Conservation (phyloP, 2,329 filamentous ascomycete species). For the Chaetomium sp. region DNA sequence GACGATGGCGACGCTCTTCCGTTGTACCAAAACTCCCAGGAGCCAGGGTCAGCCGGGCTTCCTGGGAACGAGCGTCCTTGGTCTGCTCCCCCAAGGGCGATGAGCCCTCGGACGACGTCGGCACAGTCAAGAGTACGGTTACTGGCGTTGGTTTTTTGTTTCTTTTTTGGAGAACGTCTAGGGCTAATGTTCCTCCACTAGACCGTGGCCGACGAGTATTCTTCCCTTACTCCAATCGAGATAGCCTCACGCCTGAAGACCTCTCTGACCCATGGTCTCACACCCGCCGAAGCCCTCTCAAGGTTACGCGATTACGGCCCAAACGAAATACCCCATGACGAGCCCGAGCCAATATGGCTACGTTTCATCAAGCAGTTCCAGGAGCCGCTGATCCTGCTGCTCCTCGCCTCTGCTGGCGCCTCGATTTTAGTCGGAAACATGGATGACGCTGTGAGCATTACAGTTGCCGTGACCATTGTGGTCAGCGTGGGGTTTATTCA, state of each 20-base stretch:
- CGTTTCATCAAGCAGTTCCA: conserved; percentile 96
- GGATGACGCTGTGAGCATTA: conserved; percentile 93
- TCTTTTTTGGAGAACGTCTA: not conserved
- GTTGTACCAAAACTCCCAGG: conserved; percentile 28
- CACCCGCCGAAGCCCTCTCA: conserved; percentile 71
- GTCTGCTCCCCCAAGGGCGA: conserved; percentile 27
- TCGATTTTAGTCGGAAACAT: conserved; percentile 88
- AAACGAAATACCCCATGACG: conserved; percentile 92
- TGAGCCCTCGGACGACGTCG: conserved; percentile 44
- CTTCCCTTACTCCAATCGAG: conserved; percentile 67
- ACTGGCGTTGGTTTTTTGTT: not conserved
- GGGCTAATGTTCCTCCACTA: conserved; percentile 26
- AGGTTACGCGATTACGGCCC: conserved; percentile 75
- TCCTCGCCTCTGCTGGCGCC: conserved; percentile 79
- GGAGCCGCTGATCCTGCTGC: conserved; percentile 87
- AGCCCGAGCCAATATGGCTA: conserved; percentile 89
- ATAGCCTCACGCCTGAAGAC: conserved; percentile 72
- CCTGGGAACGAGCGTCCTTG: conserved; percentile 30
- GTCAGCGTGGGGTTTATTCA: conserved; percentile 94
- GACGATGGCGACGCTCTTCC: conserved; percentile 32
- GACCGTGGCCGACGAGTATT: conserved; percentile 54
- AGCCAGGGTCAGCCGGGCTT: conserved; percentile 26
- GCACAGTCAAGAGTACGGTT: conserved; percentile 48
- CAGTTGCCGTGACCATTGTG: conserved; percentile 92
- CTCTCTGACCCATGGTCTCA: conserved; percentile 75